A percentile compares a stretch with the other conserved stretches of the same genome.
Conservation (phyloP, 345 rosid genomes). For the Anastatica hierochuntica region DNA sequence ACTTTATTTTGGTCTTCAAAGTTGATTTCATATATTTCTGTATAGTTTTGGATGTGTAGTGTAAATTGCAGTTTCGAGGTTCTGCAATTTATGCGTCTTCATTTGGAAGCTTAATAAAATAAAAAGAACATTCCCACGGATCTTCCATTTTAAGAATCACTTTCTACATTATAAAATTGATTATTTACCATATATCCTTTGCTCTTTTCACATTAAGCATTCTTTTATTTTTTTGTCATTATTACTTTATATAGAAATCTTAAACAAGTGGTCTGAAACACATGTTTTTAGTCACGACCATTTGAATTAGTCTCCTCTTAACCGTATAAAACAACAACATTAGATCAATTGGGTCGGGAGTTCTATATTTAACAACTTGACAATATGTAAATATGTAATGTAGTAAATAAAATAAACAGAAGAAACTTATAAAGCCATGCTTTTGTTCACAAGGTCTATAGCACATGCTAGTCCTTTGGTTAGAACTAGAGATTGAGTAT, state of each 20-base stretch:
- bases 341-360: too few relatives aligned
- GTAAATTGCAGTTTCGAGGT: conserved; percentile 6
- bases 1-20: neutral
- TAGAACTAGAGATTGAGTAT: too few relatives aligned
- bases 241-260: neutral
- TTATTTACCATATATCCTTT: neutral
- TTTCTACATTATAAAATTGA: neutral
- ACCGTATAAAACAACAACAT: too few relatives aligned
- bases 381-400: too few relatives aligned
- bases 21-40: neutral
- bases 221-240: neutral
- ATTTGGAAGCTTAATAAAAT: conserved; percentile 4
- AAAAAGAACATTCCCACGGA: conserved; percentile 25
- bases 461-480: too few relatives aligned
- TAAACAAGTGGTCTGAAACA: too few relatives aligned
- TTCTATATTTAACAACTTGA: too few relatives aligned
- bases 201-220: neutral
- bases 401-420: too few relatives aligned
- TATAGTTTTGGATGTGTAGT: neutral
- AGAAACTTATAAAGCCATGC: too few relatives aligned
- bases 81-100: conserved; percentile 23
- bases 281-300: too few relatives aligned
- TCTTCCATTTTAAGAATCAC: conserved; percentile 26
- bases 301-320: too few relatives aligned
- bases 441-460: too few relatives aligned